Conservation (phyloP, 805 yeast genomes). For the Wickerhamomyces queroliae region DNA sequence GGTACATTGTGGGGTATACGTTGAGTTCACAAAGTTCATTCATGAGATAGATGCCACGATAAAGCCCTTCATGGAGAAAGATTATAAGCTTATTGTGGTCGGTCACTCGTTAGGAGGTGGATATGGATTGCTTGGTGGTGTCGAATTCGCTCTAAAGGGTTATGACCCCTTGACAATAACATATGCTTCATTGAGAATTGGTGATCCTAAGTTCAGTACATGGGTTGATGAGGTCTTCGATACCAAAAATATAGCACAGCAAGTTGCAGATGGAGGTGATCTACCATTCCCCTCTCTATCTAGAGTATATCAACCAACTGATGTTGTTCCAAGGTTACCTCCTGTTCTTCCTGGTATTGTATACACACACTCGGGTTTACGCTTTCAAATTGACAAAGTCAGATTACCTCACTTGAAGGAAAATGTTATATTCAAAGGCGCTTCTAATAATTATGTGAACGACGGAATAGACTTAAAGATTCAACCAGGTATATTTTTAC, state of each 20-base stretch:
- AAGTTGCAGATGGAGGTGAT: constrained; percentile 25
- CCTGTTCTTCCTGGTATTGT: constrained; percentile 28
- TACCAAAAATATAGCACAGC: constrained; percentile 26
- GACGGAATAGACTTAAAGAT: constrained; percentile 2
- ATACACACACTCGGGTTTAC: constrained; percentile 28
- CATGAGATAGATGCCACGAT: constrained; percentile 28
- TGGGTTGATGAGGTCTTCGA: constrained; percentile 49
- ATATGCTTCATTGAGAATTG: constrained; percentile 62
- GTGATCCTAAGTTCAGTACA: constrained; percentile 41
- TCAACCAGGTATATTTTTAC: constrained; percentile 9
- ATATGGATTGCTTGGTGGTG: constrained; percentile 53
- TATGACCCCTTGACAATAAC: constrained; percentile 48
- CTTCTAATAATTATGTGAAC: constrained; percentile 10
- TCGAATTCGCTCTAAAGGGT: constrained; percentile 53
- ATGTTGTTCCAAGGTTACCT: constrained; percentile 56
- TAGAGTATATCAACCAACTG: constrained; percentile 53
- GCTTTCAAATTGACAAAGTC: constrained; percentile 27
- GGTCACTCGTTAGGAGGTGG: constrained; percentile 85
- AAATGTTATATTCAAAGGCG: constrained; percentile 13
- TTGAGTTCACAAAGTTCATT: constrained; percentile 37
- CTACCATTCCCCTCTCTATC: constrained; percentile 27
- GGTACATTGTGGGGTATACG: constrained; percentile 62
- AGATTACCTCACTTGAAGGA: constrained; percentile 27
- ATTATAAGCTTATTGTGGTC: constrained; percentile 44
- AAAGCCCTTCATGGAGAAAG: constrained; percentile 29